These are phyloP conservation scores for Aspergillus sergii DNA, from an alignment of 2,329 filamentous ascomycete genomes.

Conservation along the genomic window DNA sequence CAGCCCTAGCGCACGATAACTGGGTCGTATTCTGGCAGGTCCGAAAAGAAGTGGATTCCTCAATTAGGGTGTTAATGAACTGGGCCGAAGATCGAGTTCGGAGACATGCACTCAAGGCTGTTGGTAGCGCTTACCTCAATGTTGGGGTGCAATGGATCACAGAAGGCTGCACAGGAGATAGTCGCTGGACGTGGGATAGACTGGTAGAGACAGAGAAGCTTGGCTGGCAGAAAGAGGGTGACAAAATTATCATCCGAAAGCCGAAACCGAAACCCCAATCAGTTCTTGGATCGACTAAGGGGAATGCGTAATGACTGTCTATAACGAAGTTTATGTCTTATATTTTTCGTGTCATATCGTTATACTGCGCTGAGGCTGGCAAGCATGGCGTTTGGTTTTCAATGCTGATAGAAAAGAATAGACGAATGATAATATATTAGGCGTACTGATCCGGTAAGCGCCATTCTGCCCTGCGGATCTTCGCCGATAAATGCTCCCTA, in stretches of 20 bases:
- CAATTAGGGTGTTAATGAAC: slow-evolving; percentile 77
- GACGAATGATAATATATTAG: background rate
- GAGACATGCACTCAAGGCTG: slow-evolving; percentile 78
- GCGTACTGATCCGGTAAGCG: background rate
- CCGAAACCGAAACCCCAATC: slow-evolving; percentile 32
- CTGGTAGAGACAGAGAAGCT: slow-evolving; percentile 70
- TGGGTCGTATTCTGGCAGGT: slow-evolving; percentile 77
- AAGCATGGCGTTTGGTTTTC: slow-evolving; percentile 17
- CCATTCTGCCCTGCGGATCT: background rate
- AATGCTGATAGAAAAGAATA: background rate
- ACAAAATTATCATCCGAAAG: slow-evolving; percentile 75
- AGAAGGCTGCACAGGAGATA: slow-evolving; percentile 51
- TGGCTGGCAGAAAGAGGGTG: slow-evolving; percentile 78
- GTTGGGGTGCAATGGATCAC: slow-evolving; percentile 73
- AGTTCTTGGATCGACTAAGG: slow-evolving; percentile 21
- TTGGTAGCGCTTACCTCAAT: slow-evolving; percentile 77
- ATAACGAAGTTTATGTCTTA: background rate
- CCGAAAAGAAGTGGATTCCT: slow-evolving; percentile 74
- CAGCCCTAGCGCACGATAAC: slow-evolving; percentile 76
- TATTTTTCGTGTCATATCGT: slow-evolving; percentile 7
- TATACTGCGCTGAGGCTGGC: slow-evolving; percentile 20
- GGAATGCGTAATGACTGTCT: slow-evolving; percentile 11
- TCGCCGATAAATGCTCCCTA: background rate
- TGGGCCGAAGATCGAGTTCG: slow-evolving; percentile 76
- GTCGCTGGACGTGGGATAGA: slow-evolving; percentile 66